Conservation (phyloP, 164 flowering plant species). For the Annona squamosa region DNA sequence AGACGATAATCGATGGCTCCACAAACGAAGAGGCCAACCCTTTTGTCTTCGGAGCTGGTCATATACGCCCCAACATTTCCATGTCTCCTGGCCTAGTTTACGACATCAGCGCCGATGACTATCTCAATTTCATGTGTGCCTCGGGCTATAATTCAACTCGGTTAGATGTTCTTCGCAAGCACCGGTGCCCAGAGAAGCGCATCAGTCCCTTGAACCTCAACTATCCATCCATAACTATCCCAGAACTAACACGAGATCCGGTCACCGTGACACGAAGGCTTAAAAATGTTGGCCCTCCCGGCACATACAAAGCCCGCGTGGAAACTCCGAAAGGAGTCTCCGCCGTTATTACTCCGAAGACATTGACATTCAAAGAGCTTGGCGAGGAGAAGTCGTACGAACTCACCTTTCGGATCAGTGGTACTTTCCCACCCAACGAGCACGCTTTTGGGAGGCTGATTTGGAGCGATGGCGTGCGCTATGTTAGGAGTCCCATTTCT, state of each 20-base stretch:
- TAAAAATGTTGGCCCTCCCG: constrained; percentile 63
- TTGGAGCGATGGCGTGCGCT: constrained; percentile 67
- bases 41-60: constrained; percentile 62
- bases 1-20: constrained; percentile 26
- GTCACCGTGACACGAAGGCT: constrained; percentile 30
- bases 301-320: constrained; percentile 33
- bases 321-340: constrained; percentile 33
- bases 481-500: constrained; percentile 63
- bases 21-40: constrained; percentile 39
- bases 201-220: constrained; percentile 17
- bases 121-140: constrained; percentile 49
- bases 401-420: constrained; percentile 23
- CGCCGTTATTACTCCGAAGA: constrained; percentile 33
- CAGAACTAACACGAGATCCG: constrained; percentile 1
- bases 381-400: constrained; percentile 56
- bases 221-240: constrained; percentile 22
- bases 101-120: constrained; percentile 39
- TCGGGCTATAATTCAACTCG: constrained; percentile 23
- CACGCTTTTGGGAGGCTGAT: constrained; percentile 52
- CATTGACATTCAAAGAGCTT: constrained; percentile 31
- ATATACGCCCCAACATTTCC: constrained; percentile 48
- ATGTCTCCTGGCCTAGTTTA: constrained; percentile 64
- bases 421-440: constrained; percentile 2
- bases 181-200: constrained; percentile 14
- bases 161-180: neutral